phyloP scores from a whole-genome alignment of 2,329 filamentous ascomycete species.

The Lachnum nothofagi region DNA sequence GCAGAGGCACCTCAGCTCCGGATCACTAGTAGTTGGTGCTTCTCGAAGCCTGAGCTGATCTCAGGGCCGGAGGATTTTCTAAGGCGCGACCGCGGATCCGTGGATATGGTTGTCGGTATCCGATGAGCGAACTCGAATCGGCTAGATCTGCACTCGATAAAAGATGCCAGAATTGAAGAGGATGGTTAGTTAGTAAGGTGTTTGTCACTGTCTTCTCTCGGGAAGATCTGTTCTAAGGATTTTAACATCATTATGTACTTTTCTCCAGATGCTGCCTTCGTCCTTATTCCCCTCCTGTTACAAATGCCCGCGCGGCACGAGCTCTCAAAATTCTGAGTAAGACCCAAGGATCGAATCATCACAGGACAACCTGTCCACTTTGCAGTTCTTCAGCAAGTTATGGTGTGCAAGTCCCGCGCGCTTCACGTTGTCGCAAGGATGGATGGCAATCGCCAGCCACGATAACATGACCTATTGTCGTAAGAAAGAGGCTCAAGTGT shows the following conservation, averaged over 20 bases:
- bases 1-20: too few relatives aligned
- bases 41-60: too few relatives aligned
- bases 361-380: conserved; percentile 10
- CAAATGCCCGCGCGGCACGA: conserved; percentile 24
- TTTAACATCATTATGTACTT: conserved; percentile 20
- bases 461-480: conserved; percentile 11
- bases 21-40: too few relatives aligned
- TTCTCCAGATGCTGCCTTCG: conserved; percentile 5
- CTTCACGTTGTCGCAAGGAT: conserved; percentile 12
- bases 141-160: background rate
- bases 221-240: conserved; percentile 7
- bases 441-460: conserved; percentile 24
- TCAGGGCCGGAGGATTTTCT: background rate
- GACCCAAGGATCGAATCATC: conserved; percentile 20
- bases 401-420: conserved; percentile 24
- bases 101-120: conserved; percentile 20
- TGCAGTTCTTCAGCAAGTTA: conserved; percentile 2
- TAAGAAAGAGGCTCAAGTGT: conserved; percentile 25
- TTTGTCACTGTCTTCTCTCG: background rate
- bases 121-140: conserved; percentile 8
- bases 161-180: background rate
- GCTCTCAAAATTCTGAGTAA: conserved; percentile 5
- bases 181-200: background rate
- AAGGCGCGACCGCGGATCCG: conserved; percentile 1
- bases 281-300: conserved; percentile 16